These are phyloP conservation scores for Rhynchosporium graminicola DNA, from an alignment of 2,329 filamentous ascomycete genomes.

Conservation along the genomic window DNA sequence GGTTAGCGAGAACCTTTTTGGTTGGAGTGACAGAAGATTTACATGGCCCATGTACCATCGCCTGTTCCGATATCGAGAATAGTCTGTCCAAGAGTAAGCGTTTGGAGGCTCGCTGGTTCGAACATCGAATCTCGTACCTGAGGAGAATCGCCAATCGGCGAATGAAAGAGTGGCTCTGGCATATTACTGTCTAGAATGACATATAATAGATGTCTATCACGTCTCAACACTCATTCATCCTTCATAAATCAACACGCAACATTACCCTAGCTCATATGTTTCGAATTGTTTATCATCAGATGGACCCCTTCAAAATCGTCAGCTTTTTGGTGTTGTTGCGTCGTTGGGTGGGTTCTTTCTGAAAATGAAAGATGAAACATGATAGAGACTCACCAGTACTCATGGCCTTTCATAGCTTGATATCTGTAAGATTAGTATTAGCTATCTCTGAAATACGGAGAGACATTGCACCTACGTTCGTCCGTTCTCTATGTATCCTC, in stretches of 20 bases:
- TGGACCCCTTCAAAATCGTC: background rate
- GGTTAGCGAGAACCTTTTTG: background rate
- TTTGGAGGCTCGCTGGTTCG: background rate
- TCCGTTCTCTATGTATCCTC: constrained; percentile 9
- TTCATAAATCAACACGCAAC: background rate
- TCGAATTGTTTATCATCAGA: constrained; percentile 9
- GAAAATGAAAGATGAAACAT: background rate
- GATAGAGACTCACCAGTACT: background rate
- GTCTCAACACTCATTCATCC: background rate
- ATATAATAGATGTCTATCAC: background rate
- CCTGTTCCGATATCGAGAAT: constrained; percentile 8
- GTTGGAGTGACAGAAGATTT: background rate
- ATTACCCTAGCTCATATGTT: constrained; percentile 4
- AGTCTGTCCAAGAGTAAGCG: background rate
- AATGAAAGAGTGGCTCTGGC: constrained; percentile 10
- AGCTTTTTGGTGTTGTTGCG: background rate
- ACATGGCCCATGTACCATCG: constrained; percentile 10
- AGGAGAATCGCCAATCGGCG: background rate
- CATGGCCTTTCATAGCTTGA: constrained; percentile 4
- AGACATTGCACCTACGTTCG: background rate
- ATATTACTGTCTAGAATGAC: constrained; percentile 5
- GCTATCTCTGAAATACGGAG: background rate
- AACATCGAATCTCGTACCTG: background rate
- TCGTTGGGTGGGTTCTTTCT: no score
- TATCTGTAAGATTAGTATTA: background rate